Conservation (phyloP, 768 basidiomycete genomes). For the Mycena rebaudengoi region DNA sequence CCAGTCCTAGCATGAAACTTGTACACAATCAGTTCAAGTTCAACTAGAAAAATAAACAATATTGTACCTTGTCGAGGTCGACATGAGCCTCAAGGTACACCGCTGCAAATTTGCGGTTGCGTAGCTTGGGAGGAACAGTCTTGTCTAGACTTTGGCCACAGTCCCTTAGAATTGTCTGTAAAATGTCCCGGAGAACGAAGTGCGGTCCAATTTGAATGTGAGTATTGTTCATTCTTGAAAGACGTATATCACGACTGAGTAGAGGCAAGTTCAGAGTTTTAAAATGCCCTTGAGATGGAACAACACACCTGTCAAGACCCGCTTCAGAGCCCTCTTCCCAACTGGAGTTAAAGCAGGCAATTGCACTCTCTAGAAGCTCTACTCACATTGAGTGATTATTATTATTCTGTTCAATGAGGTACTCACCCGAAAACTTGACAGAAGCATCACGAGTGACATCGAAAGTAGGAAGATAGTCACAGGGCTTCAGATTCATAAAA, state of each 20-base stretch:
- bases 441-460: background rate
- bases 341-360: background rate
- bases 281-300: background rate
- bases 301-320: background rate
- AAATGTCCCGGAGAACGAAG: background rate
- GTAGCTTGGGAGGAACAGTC: background rate
- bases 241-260: too few relatives aligned
- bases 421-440: background rate
- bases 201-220: constrained; percentile 1
- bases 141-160: background rate
- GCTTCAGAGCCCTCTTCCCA: constrained; percentile 6
- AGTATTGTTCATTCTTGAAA: background rate
- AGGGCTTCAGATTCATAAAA: background rate
- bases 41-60: background rate
- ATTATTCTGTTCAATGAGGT: too few relatives aligned
- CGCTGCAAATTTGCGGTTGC: background rate
- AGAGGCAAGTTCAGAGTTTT: background rate
- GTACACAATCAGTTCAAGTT: background rate
- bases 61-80: background rate
- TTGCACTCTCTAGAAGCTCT: background rate
- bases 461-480: background rate
- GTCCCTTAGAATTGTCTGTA: background rate
- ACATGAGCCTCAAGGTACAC: background rate
- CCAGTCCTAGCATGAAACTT: background rate
- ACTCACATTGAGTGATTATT: background rate